Evolutionary conservation across 345 rosid genomes (phyloP).

Genomic region (Arabis alpina): DNA sequence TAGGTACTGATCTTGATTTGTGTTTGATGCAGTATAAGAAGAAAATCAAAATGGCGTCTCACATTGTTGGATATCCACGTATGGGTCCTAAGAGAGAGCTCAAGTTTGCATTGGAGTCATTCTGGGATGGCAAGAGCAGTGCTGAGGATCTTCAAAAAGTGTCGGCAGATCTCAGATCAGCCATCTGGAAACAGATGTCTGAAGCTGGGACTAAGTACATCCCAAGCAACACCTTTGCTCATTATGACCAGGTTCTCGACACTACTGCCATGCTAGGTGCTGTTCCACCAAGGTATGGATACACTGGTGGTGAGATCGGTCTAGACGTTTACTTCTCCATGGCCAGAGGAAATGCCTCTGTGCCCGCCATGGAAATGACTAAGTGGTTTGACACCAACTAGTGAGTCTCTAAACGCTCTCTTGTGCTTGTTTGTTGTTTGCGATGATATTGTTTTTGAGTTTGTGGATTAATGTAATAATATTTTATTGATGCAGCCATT

Average conservation of each 20-base stretch:
- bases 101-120: constrained; percentile 96
- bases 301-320: constrained; percentile 89
- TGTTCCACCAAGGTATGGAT: constrained; percentile 87
- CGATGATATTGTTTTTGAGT: background rate
- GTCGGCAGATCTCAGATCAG: constrained; percentile 81
- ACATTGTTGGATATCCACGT: constrained; percentile 99
- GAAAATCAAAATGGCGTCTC: constrained; percentile 72
- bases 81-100: constrained; percentile 99
- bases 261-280: constrained; percentile 98
- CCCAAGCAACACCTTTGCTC: constrained; percentile 95
- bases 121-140: constrained; percentile 98
- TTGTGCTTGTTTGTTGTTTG: background rate
- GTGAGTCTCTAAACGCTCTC: constrained; percentile 56
- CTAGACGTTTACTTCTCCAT: constrained; percentile 86
- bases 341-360: constrained; percentile 99
- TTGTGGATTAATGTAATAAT: constrained; percentile 9
- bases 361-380: constrained; percentile 99
- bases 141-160: constrained; percentile 92
- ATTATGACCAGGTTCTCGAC: constrained; percentile 94
- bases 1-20: constrained; percentile 10
- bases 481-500: constrained; percentile 65
- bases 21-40: constrained; percentile 35
- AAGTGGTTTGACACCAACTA: constrained; percentile 99
- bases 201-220: constrained; percentile 83
- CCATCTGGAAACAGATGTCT: constrained; percentile 98